Percentiles rank a stretch among this genome's conserved stretches.
Evolutionary conservation across 2,329 filamentous ascomycete genomes (phyloP).

Genomic region (Fusarium aywerte): DNA sequence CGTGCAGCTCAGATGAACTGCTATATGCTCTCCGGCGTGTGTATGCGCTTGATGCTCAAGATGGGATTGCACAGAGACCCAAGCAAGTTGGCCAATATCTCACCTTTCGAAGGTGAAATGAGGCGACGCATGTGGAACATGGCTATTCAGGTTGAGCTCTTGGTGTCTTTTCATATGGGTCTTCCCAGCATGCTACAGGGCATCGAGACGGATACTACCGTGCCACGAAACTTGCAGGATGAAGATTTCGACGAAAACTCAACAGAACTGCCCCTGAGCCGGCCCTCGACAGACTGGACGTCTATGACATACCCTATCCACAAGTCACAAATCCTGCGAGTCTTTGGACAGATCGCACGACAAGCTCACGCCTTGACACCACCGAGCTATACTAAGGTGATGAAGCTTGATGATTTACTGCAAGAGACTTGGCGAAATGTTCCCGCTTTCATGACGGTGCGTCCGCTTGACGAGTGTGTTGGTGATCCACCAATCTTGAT

Average conservation of each 20-base stretch:
- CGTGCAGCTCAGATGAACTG: slow-evolving; percentile 63
- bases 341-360: slow-evolving; percentile 62
- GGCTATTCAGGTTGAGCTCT: slow-evolving; percentile 67
- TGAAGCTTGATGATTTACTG: slow-evolving; percentile 59
- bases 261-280: slow-evolving; percentile 63
- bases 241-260: slow-evolving; percentile 70
- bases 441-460: slow-evolving; percentile 61
- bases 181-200: slow-evolving; percentile 73
- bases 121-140: slow-evolving; percentile 64
- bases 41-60: slow-evolving; percentile 65
- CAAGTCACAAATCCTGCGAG: slow-evolving; percentile 60
- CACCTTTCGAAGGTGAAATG: slow-evolving; percentile 65
- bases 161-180: slow-evolving; percentile 75
- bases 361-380: slow-evolving; percentile 61
- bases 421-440: slow-evolving; percentile 58
- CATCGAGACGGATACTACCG: slow-evolving; percentile 70
- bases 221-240: slow-evolving; percentile 72
- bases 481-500: slow-evolving; percentile 59
- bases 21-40: slow-evolving; percentile 63
- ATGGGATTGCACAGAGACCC: slow-evolving; percentile 70
- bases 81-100: slow-evolving; percentile 60
- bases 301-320: slow-evolving; percentile 65
- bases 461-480: slow-evolving; percentile 60
- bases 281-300: slow-evolving; percentile 69
- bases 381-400: slow-evolving; percentile 61